A percentile compares a stretch with the other conserved stretches of the same genome.
Conservation (phyloP, 371 early-diverging fungal genomes). For the Syncephalis fuscata region DNA sequence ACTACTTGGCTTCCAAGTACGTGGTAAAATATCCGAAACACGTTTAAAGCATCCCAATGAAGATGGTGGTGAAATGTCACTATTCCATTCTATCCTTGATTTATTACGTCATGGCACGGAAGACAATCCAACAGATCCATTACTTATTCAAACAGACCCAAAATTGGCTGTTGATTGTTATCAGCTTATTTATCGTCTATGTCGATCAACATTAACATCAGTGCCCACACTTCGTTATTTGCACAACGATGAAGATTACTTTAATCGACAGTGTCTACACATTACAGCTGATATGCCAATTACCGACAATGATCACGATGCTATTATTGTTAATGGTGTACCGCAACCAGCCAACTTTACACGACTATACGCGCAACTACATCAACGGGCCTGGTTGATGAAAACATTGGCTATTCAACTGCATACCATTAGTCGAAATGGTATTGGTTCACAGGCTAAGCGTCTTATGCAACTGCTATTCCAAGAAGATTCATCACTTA, state of each 20-base stretch:
- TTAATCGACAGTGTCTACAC: conserved; percentile 32
- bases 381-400: conserved; percentile 82
- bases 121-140: conserved; percentile 10
- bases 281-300: conserved; percentile 25
- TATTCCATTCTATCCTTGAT: conserved; percentile 52
- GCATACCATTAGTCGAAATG: conserved; percentile 23
- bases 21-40: conserved; percentile 1
- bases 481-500: conserved; percentile 5
- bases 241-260: conserved; percentile 61
- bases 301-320: conserved; percentile 8
- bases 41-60: neutral
- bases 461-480: conserved; percentile 44
- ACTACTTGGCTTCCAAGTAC: conserved; percentile 55
- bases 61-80: conserved; percentile 10
- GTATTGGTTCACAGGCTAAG: conserved; percentile 23
- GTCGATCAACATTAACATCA: conserved; percentile 46
- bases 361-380: conserved; percentile 42
- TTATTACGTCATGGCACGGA: conserved; percentile 34
- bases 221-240: conserved; percentile 61
- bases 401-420: conserved; percentile 72
- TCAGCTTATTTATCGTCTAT: conserved; percentile 63
- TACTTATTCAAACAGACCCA: conserved; percentile 52
- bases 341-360: conserved; percentile 23
- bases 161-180: conserved; percentile 73
- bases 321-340: conserved; percentile 7